Evolutionary conservation across 805 yeast species (phyloP), one percentile per base, ranked within the genome.

Genomic region (Candida caryicola): DNA sequence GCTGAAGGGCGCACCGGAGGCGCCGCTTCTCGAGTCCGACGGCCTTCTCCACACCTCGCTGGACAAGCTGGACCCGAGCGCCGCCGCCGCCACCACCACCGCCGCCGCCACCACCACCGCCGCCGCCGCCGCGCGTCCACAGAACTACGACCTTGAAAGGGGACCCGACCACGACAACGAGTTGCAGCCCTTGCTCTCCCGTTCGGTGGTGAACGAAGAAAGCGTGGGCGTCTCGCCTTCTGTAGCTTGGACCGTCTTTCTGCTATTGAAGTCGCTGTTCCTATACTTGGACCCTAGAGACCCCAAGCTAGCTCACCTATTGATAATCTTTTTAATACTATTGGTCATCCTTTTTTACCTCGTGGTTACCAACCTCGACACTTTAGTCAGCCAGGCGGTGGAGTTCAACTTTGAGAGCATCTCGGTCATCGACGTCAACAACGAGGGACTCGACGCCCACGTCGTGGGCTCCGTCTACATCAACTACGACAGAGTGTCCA

Each of bases 371-470:
- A 38, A 51, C 19, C 31, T 47, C 18, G 49, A 49, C 25, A 33
- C 30, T 4, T 34, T 54, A 6, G 32, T 52, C n/a, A 36, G 41
- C 21, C 45, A 50, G 36, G 52, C 65, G 2, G 42, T 61, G 9
- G 45, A 42, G 13, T 44, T 60, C 10, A 44, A 54, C 17, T 28
- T 62, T 1, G 51, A 59, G 18, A 47, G 53, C 14, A 43, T 63
- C 4, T 48, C 64, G 3, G 40, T 64, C 5, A 32, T 34, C 5
- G 40, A 41, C 8, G 37, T 62, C 17, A 50, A 51, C 21, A 54
- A 52, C 13, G 32, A 36, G 5, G 72, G 73, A 2, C 31, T 63
- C 4, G 48, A 54, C 16, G 47, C 61, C 15, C 61, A 56, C 35
- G 56, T 65, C 13, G 41, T 46, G 4, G 64, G 62, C 3, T 34